Conservation (phyloP, 1,139 yeast genomes). For the Keqinozyma sinolaborantium region DNA sequence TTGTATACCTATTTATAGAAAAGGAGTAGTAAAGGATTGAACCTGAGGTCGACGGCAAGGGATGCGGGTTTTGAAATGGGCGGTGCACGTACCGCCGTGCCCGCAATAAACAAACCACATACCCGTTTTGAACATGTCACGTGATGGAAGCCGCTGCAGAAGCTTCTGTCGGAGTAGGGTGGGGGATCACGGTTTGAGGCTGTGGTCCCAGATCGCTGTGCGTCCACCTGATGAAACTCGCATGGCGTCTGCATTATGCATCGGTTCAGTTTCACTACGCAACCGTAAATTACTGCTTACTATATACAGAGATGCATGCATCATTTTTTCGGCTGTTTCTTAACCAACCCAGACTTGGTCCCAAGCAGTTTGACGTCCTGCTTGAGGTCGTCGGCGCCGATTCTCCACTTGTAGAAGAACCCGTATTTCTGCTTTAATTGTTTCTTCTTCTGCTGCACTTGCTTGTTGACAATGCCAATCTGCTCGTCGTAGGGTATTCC, state of each 20-base stretch:
- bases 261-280: not conserved
- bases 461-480: slow-evolving; percentile 38
- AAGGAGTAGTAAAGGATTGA: not conserved
- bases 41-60: slow-evolving; percentile 1
- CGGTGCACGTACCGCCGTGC: no score
- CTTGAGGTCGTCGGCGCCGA: slow-evolving; percentile 32
- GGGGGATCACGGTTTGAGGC: no score
- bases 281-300: not conserved
- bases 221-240: not conserved
- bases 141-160: no score
- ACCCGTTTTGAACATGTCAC: no score
- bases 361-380: slow-evolving; percentile 25
- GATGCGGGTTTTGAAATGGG: not conserved
- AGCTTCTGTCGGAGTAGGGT: no score
- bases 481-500: slow-evolving; percentile 68
- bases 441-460: slow-evolving; percentile 37
- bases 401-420: slow-evolving; percentile 36
- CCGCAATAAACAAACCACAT: no score
- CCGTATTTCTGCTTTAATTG: slow-evolving; percentile 39
- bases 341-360: no score
- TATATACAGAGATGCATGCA: not conserved
- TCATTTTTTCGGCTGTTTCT: slow-evolving; percentile 4
- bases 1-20: no score
- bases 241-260: not conserved
- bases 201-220: no score